These are phyloP conservation scores for Saussurea involucrata DNA, from an alignment of 129 eudicot genomes.

Conservation along the genomic window DNA sequence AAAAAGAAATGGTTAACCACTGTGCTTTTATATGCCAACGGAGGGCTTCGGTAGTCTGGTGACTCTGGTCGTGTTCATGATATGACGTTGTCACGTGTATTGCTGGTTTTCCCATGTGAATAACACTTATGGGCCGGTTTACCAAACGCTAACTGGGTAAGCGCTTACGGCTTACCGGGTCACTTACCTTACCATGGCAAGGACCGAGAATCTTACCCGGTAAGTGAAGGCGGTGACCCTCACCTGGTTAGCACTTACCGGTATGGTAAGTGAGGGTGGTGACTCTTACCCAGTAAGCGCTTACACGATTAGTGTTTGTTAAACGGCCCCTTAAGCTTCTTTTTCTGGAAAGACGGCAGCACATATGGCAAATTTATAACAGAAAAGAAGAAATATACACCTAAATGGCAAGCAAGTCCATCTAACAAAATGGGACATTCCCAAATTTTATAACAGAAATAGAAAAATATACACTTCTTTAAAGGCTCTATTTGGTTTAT, in stretches of 20 bases:
- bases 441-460: background rate
- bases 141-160: background rate
- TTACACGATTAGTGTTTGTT: no score
- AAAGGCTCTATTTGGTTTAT: background rate
- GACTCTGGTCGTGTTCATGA: background rate
- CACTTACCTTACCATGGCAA: background rate
- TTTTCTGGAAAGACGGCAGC: background rate
- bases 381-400: background rate
- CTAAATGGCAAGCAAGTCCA: background rate
- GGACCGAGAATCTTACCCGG: background rate
- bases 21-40: background rate
- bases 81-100: background rate
- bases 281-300: background rate
- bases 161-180: background rate
- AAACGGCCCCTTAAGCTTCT: background rate
- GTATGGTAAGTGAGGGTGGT: background rate
- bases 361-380: background rate
- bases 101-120: background rate
- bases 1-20: background rate
- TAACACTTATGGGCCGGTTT: background rate
- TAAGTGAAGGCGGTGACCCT: background rate
- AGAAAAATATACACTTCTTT: background rate
- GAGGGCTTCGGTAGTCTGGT: background rate
- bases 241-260: background rate
- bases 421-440: background rate